Evolutionary conservation across 1,284 basidiomycete genomes (phyloP).

Genomic region (Irpex sp.): DNA sequence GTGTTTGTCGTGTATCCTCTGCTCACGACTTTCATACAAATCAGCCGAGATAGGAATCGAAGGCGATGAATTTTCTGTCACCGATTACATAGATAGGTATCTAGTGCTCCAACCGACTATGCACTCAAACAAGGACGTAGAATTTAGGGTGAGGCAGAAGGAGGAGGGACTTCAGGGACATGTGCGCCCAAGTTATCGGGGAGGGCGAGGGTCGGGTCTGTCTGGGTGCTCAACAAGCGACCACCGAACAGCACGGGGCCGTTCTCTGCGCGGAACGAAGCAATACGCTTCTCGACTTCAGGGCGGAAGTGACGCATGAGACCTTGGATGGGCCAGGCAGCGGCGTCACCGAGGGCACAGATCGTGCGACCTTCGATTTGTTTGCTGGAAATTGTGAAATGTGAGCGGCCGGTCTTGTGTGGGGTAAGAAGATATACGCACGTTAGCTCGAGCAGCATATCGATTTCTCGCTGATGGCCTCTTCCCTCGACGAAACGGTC

Average conservation of each 20-base stretch:
- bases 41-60: neutral
- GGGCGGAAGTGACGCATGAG: constrained; percentile 97
- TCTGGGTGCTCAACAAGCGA: constrained; percentile 58
- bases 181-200: constrained; percentile 78
- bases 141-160: constrained; percentile 2
- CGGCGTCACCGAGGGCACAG: constrained; percentile 95
- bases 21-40: neutral
- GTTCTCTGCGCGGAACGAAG: constrained; percentile 72
- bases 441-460: constrained; percentile 94
- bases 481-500: constrained; percentile 87
- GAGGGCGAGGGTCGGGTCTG: constrained; percentile 71
- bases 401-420: constrained; percentile 8
- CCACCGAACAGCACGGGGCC: constrained; percentile 93
- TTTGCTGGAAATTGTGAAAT: constrained; percentile 54
- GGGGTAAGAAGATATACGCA: constrained; percentile 33
- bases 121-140: neutral
- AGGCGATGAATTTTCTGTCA: neutral
- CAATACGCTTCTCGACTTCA: constrained; percentile 87
- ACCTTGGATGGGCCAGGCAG: constrained; percentile 98
- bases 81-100: neutral
- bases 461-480: constrained; percentile 90
- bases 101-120: neutral
- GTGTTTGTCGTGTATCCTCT: neutral
- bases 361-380: constrained; percentile 96
- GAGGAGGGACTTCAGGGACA: constrained; percentile 30